Percentiles rank a stretch among this genome's conserved stretches.
Evolutionary conservation across 2,329 filamentous ascomycete species (phyloP).

Genomic region (Penicillium palitans): DNA sequence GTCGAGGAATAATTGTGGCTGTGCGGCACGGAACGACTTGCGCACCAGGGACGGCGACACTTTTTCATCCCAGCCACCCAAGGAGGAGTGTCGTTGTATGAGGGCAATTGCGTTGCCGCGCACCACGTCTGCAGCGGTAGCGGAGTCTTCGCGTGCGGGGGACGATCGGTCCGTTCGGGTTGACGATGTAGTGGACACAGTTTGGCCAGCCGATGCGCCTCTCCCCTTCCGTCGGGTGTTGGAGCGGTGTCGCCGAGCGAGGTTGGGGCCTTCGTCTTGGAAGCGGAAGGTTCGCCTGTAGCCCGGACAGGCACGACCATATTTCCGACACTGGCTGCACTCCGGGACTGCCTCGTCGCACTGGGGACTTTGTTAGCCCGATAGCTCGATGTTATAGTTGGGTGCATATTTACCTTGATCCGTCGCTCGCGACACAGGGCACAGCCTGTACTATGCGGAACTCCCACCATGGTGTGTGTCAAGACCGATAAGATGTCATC

Average conservation of each 20-base stretch:
- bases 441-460: slow-evolving; percentile 46
- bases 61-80: slow-evolving; percentile 22
- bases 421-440: slow-evolving; percentile 42
- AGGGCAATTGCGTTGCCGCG: slow-evolving; percentile 29
- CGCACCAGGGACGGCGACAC: slow-evolving; percentile 25
- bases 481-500: slow-evolving; percentile 2
- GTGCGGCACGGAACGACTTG: slow-evolving; percentile 22
- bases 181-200: slow-evolving; percentile 3
- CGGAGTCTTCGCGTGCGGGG: neutral
- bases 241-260: slow-evolving; percentile 33
- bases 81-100: slow-evolving; percentile 25
- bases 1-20: slow-evolving; percentile 26
- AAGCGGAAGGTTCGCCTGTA: slow-evolving; percentile 39
- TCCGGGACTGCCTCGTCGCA: slow-evolving; percentile 50
- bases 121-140: slow-evolving; percentile 18
- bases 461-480: slow-evolving; percentile 40
- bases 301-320: slow-evolving; percentile 40
- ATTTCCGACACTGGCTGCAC: slow-evolving; percentile 40
- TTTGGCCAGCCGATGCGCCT: slow-evolving; percentile 4
- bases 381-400: neutral
- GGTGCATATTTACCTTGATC: slow-evolving; percentile 33
- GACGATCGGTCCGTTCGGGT: neutral
- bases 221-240: slow-evolving; percentile 12
- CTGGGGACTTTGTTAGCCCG: slow-evolving; percentile 21
- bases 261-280: slow-evolving; percentile 40